Evolutionary conservation across 2,329 filamentous ascomycete species (phyloP), one percentile per base, ranked within the genome.

Genomic region (Penicillium polonicum): DNA sequence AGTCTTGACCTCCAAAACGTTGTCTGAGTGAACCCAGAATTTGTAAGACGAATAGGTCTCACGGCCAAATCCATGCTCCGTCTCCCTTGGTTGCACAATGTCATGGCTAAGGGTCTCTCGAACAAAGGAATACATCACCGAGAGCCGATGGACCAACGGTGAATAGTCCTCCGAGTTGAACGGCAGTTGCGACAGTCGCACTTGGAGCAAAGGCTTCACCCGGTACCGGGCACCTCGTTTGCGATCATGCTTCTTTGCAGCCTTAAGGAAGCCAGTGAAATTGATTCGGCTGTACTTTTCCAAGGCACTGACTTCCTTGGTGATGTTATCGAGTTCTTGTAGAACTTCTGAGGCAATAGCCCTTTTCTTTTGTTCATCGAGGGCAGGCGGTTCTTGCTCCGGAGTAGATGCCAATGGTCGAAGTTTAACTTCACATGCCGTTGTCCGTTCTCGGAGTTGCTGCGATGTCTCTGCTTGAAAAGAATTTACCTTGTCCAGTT

Each of bases 161-260:
- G 91, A 89, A 77, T 97, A 97, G 67, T 91, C 90, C 74, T 97
- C 94, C 58, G 91, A 93, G 78, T 97, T 96, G 82, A 99, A 96
- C 13, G 93, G 92, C 60, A 92, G 83, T 64, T 91, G 86, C n/a
- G 90, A 86, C 68, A 99, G 79, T 68, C 90, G 89, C 68, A 96
- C 88, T 78, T 96, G 90, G 77, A 97, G 87, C 80, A 97, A 87
- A 29, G 94, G 92, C 25, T 91, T 87, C 65, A 97, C 89, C 73
- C 88, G 91, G 80, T 97, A 97, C 52, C 87, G 84, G 64, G 87
- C 83, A 55, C 92, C 92, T 65, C 93, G 85, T 79, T 93, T 95
- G 65, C 94, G 90, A 77, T 99, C 94, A 77, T 99, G 94, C 79
- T 99, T 99, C 86, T 99, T 99, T 56, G 92, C 92, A 48, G 96